Conservation (phyloP, 1,284 basidiomycete species). For the Cryptococcus deneoformans region DNA sequence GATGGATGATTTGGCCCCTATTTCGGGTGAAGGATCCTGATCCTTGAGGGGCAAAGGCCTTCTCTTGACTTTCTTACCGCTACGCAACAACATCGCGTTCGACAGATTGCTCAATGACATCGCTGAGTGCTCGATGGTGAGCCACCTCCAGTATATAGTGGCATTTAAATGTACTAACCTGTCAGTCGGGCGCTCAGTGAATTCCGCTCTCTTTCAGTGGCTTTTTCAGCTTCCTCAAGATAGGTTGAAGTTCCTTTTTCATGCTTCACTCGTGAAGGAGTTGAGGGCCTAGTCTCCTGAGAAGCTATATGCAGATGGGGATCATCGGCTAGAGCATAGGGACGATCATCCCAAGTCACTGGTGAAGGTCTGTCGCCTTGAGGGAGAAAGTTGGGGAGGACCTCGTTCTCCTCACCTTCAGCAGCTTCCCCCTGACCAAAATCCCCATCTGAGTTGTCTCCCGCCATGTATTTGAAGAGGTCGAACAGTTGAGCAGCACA, state of each 20-base stretch:
- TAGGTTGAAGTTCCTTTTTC: not conserved
- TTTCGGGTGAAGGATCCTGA: too few relatives aligned
- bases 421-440: not conserved
- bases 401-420: not conserved
- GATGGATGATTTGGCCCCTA: too few relatives aligned
- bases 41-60: constrained; percentile 2
- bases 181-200: constrained; percentile 21
- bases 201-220: constrained; percentile 13
- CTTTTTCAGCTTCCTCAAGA: constrained; percentile 14
- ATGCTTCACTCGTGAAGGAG: too few relatives aligned
- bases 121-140: constrained; percentile 6
- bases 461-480: constrained; percentile 41
- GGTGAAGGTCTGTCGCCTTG: too few relatives aligned
- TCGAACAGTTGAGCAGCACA: constrained; percentile 30
- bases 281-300: too few relatives aligned
- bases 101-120: constrained; percentile 29
- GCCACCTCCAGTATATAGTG: not conserved
- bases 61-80: not conserved
- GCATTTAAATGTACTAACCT: constrained; percentile 13
- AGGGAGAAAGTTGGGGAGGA: too few relatives aligned
- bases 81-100: not conserved
- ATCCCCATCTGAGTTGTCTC: constrained; percentile 7
- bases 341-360: too few relatives aligned
- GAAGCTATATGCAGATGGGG: too few relatives aligned
- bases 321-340: too few relatives aligned